phyloP scores from a whole-genome alignment of 148 eudicot species.

The Drosera capensis region DNA sequence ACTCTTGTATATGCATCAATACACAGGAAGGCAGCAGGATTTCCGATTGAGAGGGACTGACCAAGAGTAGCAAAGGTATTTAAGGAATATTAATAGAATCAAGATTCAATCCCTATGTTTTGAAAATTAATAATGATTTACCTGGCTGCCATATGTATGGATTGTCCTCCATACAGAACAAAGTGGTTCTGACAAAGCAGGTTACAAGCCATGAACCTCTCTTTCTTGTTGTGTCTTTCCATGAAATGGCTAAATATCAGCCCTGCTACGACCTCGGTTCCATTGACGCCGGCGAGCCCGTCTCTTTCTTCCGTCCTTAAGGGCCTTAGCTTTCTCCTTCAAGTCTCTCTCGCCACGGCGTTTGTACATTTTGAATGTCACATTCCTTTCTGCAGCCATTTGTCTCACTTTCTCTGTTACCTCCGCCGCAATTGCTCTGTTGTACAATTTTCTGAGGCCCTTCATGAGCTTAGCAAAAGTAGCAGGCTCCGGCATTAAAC shows the following conservation, averaged over 20 bases:
- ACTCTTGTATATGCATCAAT: too few relatives aligned
- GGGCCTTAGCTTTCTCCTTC: constrained; percentile 61
- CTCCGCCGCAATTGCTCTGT: constrained; percentile 83
- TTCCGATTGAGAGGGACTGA: too few relatives aligned
- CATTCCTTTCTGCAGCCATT: constrained; percentile 84
- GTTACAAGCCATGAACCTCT: too few relatives aligned
- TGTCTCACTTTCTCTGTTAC: constrained; percentile 84
- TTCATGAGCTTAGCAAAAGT: constrained; percentile 88
- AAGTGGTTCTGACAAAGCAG: too few relatives aligned
- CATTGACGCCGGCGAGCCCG: constrained; percentile 57
- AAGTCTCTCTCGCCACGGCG: constrained; percentile 88
- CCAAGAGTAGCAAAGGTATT: too few relatives aligned
- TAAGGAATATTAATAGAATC: too few relatives aligned
- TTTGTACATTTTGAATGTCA: constrained; percentile 90
- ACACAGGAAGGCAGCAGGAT: too few relatives aligned
- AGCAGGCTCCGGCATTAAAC: constrained; percentile 76
- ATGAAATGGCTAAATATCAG: constrained; percentile 14
- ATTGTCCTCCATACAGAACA: too few relatives aligned
- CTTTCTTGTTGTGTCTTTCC: too few relatives aligned
- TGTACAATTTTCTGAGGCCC: constrained; percentile 64
- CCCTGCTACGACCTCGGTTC: constrained; percentile 36
- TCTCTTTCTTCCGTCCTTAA: constrained; percentile 62
- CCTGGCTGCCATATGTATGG: too few relatives aligned
- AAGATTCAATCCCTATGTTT: too few relatives aligned
- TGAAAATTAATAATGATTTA: too few relatives aligned